phyloP scores from a whole-genome alignment of 2,329 filamentous ascomycete genomes.

The Pseudogymnoascus sp. region DNA sequence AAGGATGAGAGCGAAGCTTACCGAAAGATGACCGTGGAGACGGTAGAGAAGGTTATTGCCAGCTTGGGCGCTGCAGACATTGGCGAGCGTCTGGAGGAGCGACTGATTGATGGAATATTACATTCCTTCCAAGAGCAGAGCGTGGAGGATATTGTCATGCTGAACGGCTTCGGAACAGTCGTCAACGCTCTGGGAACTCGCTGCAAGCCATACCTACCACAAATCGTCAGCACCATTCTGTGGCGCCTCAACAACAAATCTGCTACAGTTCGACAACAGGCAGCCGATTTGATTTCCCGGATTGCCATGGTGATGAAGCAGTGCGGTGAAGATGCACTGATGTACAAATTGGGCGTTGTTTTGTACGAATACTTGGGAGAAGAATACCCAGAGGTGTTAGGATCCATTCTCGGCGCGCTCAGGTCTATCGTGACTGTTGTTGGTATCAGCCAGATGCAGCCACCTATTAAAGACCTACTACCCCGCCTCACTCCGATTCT shows the following conservation, averaged over 20 bases:
- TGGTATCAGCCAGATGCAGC: constrained; percentile 96
- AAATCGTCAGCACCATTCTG: constrained; percentile 94
- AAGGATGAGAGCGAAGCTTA: constrained; percentile 98
- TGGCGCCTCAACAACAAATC: constrained; percentile 98
- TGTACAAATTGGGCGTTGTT: constrained; percentile 90
- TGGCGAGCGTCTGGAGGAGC: constrained; percentile 83
- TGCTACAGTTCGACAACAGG: constrained; percentile 91
- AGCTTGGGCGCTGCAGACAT: constrained; percentile 91
- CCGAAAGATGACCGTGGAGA: constrained; percentile 98
- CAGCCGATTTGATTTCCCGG: constrained; percentile 89
- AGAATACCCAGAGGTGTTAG: constrained; percentile 95
- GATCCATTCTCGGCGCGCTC: constrained; percentile 89
- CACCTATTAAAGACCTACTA: constrained; percentile 90
- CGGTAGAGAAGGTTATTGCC: constrained; percentile 91
- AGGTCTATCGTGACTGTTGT: constrained; percentile 96
- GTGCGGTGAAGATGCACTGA: constrained; percentile 89
- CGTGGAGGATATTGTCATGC: constrained; percentile 88
- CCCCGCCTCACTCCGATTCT: constrained; percentile 96
- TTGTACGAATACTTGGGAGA: constrained; percentile 98
- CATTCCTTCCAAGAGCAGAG: constrained; percentile 97
- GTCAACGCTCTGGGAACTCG: constrained; percentile 90
- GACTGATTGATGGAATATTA: constrained; percentile 89
- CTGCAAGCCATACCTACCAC: constrained; percentile 92
- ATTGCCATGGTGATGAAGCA: constrained; percentile 99
- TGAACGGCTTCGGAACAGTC: constrained; percentile 96